phyloP scores from a whole-genome alignment of 2,329 filamentous ascomycete genomes.

The Nothomitra cinnamomea region DNA sequence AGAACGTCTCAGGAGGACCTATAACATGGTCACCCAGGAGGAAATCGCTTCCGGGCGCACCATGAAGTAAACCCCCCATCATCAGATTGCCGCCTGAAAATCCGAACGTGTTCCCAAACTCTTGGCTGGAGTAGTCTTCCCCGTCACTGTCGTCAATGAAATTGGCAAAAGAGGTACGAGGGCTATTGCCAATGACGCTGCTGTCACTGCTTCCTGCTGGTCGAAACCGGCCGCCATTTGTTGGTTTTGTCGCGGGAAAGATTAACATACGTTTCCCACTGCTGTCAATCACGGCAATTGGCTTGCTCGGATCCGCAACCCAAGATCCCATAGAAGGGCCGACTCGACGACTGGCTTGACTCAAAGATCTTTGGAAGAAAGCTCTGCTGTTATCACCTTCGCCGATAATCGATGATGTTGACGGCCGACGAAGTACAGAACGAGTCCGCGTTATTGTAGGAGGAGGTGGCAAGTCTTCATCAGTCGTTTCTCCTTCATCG shows the following conservation, averaged over 20 bases:
- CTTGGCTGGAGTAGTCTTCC: constrained; percentile 16
- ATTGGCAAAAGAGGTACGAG: constrained; percentile 14
- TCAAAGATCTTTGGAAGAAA: constrained; percentile 5
- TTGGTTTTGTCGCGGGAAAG: constrained; percentile 20
- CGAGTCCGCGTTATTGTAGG: constrained; percentile 29
- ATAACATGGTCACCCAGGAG: constrained; percentile 42
- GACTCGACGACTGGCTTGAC: constrained; percentile 10
- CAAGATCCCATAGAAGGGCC: constrained; percentile 20
- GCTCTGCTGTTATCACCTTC: constrained; percentile 20
- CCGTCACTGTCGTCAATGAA: constrained; percentile 24
- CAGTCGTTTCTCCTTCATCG: constrained; percentile 41
- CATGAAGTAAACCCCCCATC: constrained; percentile 51
- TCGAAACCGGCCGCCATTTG: constrained; percentile 6
- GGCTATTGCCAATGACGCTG: constrained; percentile 12
- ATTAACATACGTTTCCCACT: constrained; percentile 25
- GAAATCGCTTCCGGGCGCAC: constrained; percentile 25
- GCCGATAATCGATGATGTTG: constrained; percentile 26
- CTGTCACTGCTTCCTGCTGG: constrained; percentile 21
- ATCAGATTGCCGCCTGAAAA: constrained; percentile 58
- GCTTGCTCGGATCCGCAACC: constrained; percentile 18
- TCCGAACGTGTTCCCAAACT: constrained; percentile 32
- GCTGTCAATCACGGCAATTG: constrained; percentile 25
- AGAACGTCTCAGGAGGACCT: constrained; percentile 61
- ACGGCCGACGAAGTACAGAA: constrained; percentile 32
- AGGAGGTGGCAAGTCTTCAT: constrained; percentile 35